phyloP scores from a whole-genome alignment of 345 rosid genomes.

The Ceriops zippeliana region DNA sequence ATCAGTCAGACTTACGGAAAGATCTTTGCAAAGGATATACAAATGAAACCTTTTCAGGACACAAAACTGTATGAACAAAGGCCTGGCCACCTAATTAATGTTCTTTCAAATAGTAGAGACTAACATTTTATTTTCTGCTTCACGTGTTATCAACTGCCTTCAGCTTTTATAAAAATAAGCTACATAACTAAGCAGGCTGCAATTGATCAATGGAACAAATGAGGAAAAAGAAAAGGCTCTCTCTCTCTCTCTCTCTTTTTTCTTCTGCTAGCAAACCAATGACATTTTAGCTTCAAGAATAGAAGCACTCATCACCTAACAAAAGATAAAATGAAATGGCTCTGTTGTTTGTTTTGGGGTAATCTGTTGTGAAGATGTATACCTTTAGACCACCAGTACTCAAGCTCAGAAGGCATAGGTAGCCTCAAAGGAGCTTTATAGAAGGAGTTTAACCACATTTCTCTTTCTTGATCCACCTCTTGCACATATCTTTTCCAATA shows the following conservation, averaged over 20 bases:
- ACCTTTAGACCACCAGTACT: constrained; percentile 90
- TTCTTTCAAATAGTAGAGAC: background rate
- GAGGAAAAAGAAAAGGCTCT: background rate
- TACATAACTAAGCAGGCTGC: background rate
- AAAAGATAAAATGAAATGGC: background rate
- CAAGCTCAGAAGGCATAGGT: constrained; percentile 98
- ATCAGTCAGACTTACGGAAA: background rate
- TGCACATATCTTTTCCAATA: constrained; percentile 82
- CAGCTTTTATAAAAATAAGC: background rate
- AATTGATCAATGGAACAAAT: constrained; percentile 1
- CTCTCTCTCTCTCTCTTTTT: background rate
- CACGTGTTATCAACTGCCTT: background rate
- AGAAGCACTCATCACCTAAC: background rate
- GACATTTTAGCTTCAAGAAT: background rate
- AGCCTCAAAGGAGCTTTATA: constrained; percentile 86
- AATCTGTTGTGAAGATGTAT: background rate
- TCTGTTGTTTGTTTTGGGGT: background rate
- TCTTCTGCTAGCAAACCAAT: background rate
- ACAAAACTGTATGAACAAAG: background rate
- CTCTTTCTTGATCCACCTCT: constrained; percentile 89
- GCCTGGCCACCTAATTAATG: background rate
- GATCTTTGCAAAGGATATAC: background rate
- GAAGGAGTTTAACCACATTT: constrained; percentile 91
- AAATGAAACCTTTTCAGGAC: background rate
- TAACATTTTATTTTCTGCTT: background rate